Evolutionary conservation across 495 filamentous ascomycete genomes (phyloP).

Genomic region (Aeminium ludgeri): DNA sequence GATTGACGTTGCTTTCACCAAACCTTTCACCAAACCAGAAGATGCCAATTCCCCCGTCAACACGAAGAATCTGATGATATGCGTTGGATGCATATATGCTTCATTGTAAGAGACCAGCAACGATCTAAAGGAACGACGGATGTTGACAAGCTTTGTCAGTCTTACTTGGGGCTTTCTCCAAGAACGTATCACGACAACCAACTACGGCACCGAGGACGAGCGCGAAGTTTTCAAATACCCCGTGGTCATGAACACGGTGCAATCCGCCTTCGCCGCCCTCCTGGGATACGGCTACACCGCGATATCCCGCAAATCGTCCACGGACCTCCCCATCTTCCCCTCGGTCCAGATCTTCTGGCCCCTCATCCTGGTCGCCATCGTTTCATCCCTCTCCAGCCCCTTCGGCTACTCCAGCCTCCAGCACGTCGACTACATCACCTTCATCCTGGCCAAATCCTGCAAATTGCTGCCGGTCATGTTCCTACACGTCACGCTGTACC

Average conservation of each 20-base stretch:
- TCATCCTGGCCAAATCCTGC: conserved; percentile 94
- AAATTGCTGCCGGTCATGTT: conserved; percentile 97
- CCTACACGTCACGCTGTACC: conserved; percentile 83
- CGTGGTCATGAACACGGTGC: conserved; percentile 88
- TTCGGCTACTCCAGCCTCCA: conserved; percentile 88
- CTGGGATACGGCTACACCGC: conserved; percentile 69
- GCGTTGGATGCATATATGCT: conserved; percentile 83
- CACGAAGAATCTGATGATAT: conserved; percentile 48
- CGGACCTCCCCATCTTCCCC: conserved; percentile 57
- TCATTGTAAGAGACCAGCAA: conserved; percentile 55
- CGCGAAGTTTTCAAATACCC: conserved; percentile 73
- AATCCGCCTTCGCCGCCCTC: conserved; percentile 73
- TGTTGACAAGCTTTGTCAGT: conserved; percentile 30
- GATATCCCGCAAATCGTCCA: conserved; percentile 32
- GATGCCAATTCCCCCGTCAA: conserved; percentile 5
- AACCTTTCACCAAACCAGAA: no score
- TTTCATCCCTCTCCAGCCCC: conserved; percentile 71
- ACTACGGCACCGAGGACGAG: conserved; percentile 44
- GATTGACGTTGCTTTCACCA: conserved; percentile 5
- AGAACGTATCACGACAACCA: conserved; percentile 93
- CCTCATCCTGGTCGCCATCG: conserved; percentile 72
- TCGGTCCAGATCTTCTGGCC: conserved; percentile 52
- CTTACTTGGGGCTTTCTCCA: conserved; percentile 91
- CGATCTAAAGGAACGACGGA: not conserved
- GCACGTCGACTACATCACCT: conserved; percentile 98